Conservation (phyloP, 2,329 filamentous ascomycete species). For the Thielaviopsis musarum region DNA sequence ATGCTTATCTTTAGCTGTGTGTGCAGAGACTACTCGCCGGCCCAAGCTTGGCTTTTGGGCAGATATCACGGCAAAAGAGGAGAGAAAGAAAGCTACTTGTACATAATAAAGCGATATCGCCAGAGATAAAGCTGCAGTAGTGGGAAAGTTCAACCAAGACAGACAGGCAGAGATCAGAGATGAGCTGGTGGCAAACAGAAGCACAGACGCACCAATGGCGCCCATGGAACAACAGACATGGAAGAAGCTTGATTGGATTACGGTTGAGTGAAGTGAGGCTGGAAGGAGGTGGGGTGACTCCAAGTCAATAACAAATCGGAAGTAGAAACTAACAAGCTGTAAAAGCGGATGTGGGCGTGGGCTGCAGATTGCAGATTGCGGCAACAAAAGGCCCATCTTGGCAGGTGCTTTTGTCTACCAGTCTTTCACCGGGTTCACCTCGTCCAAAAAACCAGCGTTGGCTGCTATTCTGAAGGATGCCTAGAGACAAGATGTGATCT, state of each 20-base stretch:
- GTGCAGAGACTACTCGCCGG: neutral
- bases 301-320: neutral
- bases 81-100: neutral
- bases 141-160: neutral
- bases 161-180: neutral
- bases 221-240: neutral
- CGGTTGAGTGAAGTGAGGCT: no score
- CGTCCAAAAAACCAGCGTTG: neutral
- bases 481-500: neutral
- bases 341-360: no score
- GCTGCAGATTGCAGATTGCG: neutral
- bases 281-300: neutral
- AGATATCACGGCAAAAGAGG: neutral
- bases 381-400: neutral
- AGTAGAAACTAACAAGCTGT: no score
- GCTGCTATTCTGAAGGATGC: neutral
- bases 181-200: neutral
- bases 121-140: neutral
- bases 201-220: neutral
- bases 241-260: neutral
- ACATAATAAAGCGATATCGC: neutral
- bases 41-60: neutral
- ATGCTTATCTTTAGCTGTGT: neutral
- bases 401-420: neutral
- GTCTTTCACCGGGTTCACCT: neutral